A percentile compares a stretch with the other conserved stretches of the same genome.
These are phyloP conservation scores for Blastobotrys ciferrii DNA, from an alignment of 1,139 yeast species.

Conservation along the genomic window DNA sequence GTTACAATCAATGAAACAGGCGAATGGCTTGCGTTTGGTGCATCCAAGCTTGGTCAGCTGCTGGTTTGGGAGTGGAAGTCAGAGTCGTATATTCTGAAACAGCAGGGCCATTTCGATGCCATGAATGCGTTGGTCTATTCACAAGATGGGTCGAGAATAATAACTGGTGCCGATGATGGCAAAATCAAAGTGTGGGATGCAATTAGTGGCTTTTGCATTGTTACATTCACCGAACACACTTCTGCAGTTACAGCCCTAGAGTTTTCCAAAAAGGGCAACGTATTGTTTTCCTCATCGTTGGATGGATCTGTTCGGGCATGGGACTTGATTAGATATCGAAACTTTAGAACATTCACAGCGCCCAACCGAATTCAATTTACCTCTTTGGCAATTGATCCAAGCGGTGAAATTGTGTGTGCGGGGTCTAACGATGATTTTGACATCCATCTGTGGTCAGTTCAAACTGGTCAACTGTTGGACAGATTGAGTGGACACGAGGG, in stretches of 20 bases:
- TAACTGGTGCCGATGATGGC: slow-evolving; percentile 96
- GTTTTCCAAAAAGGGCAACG: slow-evolving; percentile 86
- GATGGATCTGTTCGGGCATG: slow-evolving; percentile 98
- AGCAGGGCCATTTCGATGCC: slow-evolving; percentile 95
- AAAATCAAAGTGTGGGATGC: slow-evolving; percentile 96
- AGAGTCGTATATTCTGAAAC: slow-evolving; percentile 90
- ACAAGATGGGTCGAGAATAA: slow-evolving; percentile 90
- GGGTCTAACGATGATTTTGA: slow-evolving; percentile 90
- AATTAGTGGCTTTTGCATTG: slow-evolving; percentile 85
- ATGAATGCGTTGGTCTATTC: slow-evolving; percentile 82
- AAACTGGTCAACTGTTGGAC: slow-evolving; percentile 88
- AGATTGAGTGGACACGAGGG: slow-evolving; percentile 90
- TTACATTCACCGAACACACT: slow-evolving; percentile 87
- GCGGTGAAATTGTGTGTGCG: slow-evolving; percentile 96
- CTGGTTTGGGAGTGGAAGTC: slow-evolving; percentile 99
- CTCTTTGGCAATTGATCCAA: slow-evolving; percentile 91
- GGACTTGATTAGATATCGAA: slow-evolving; percentile 91
- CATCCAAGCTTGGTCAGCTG: slow-evolving; percentile 85
- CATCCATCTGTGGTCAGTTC: slow-evolving; percentile 95
- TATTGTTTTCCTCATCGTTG: slow-evolving; percentile 81
- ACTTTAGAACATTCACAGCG: slow-evolving; percentile 91
- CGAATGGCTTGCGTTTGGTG: slow-evolving; percentile 97
- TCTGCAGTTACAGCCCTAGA: slow-evolving; percentile 85
- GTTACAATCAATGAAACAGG: slow-evolving; percentile 80
- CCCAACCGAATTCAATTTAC: slow-evolving; percentile 84